Conservation (phyloP, 2,329 filamentous ascomycete genomes). For the Cordyceps farinosa region DNA sequence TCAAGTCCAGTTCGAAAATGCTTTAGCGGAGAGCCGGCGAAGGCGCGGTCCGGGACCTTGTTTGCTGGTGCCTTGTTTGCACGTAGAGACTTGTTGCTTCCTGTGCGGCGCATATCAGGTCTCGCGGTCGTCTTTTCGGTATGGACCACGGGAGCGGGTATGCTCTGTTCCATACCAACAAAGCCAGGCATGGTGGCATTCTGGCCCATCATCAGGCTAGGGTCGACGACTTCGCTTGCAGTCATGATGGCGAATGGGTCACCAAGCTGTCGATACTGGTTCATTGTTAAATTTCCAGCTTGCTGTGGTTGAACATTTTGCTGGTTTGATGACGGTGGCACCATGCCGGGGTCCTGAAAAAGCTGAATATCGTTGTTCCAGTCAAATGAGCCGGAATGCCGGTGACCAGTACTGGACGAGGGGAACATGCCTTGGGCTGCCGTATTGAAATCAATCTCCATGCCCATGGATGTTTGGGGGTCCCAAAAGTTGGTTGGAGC, state of each 20-base stretch:
- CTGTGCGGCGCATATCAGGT: slow-evolving; percentile 40
- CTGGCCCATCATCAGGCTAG: slow-evolving; percentile 55
- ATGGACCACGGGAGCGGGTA: slow-evolving; percentile 17
- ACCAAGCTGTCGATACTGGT: slow-evolving; percentile 42
- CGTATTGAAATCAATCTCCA: slow-evolving; percentile 57
- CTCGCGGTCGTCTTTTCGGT: neutral
- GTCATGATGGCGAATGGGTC: slow-evolving; percentile 50
- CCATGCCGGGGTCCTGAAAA: slow-evolving; percentile 45
- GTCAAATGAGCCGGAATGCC: slow-evolving; percentile 51
- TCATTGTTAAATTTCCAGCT: neutral
- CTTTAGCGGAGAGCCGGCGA: slow-evolving; percentile 51
- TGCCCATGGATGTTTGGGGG: slow-evolving; percentile 48
- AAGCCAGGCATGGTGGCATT: slow-evolving; percentile 45
- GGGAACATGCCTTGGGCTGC: slow-evolving; percentile 43
- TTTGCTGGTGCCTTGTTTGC: slow-evolving; percentile 44
- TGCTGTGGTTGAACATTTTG: slow-evolving; percentile 32
- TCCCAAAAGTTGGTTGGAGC: slow-evolving; percentile 57
- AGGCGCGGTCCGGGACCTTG: slow-evolving; percentile 40
- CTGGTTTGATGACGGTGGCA: slow-evolving; percentile 32
- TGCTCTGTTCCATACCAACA: slow-evolving; percentile 28
- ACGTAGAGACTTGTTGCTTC: slow-evolving; percentile 38
- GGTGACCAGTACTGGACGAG: slow-evolving; percentile 34
- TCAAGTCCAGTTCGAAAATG: slow-evolving; percentile 47
- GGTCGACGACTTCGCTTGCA: slow-evolving; percentile 51
- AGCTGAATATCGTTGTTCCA: slow-evolving; percentile 55